phyloP scores from a whole-genome alignment of 495 filamentous ascomycete genomes.

The Penicillium waksmanii region DNA sequence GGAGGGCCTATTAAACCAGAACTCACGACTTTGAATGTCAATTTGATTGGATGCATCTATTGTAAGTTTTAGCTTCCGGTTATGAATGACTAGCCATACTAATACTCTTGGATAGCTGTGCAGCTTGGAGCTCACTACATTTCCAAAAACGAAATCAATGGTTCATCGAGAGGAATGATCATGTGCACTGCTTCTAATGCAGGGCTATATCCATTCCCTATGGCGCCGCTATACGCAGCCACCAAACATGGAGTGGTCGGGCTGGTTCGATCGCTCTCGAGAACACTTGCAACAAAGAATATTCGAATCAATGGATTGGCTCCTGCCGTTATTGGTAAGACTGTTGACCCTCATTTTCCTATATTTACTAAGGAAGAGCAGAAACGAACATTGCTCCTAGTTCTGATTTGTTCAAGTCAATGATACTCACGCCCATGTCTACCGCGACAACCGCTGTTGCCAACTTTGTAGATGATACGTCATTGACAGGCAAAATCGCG shows the following conservation, averaged over 20 bases:
- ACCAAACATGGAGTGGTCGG: slow-evolving; percentile 56
- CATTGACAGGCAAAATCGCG: slow-evolving; percentile 48
- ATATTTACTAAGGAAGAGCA: slow-evolving; percentile 16
- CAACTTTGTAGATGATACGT: slow-evolving; percentile 44
- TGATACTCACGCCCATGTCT: slow-evolving; percentile 57
- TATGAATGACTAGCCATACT: neutral
- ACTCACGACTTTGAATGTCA: slow-evolving; percentile 49
- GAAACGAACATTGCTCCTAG: slow-evolving; percentile 53
- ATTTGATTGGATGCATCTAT: slow-evolving; percentile 51
- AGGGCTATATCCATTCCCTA: slow-evolving; percentile 58
- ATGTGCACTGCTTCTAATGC: slow-evolving; percentile 62
- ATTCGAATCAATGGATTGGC: slow-evolving; percentile 60
- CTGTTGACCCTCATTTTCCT: neutral
- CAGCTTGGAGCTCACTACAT: slow-evolving; percentile 58
- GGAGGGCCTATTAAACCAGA: slow-evolving; percentile 40
- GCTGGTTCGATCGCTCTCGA: slow-evolving; percentile 52
- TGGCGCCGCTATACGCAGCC: slow-evolving; percentile 57
- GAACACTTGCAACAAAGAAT: slow-evolving; percentile 37
- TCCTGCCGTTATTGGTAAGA: slow-evolving; percentile 53
- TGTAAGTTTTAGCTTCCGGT: slow-evolving; percentile 38
- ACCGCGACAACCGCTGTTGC: slow-evolving; percentile 50
- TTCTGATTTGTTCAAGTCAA: slow-evolving; percentile 48
- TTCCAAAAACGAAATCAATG: slow-evolving; percentile 38
- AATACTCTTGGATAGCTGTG: slow-evolving; percentile 36
- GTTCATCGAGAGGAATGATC: slow-evolving; percentile 44